Percentiles rank a stretch among this genome's conserved stretches.
Evolutionary conservation across 345 rosid genomes (phyloP).

Genomic region (Cardamine resedifolia): DNA sequence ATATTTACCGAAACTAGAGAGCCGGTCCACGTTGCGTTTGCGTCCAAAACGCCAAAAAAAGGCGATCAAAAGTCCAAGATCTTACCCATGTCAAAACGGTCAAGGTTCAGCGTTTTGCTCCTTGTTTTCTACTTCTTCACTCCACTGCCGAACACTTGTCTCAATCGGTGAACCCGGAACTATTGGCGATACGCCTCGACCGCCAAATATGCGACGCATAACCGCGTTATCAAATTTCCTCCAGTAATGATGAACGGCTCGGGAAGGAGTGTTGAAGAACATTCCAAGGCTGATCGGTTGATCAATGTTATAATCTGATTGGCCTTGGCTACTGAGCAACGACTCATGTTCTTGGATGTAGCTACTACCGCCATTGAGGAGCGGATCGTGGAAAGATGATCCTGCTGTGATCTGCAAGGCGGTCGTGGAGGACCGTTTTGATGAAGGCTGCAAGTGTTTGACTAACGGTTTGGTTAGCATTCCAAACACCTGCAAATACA

Average conservation of each 20-base stretch:
- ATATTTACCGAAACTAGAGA: constrained; percentile 8
- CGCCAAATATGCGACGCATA: constrained; percentile 92
- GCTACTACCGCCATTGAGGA: constrained; percentile 45
- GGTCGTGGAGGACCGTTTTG: constrained; percentile 49
- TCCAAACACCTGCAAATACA: constrained; percentile 69
- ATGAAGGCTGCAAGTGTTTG: constrained; percentile 65
- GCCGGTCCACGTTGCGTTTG: constrained; percentile 24
- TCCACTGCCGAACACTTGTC: constrained; percentile 42
- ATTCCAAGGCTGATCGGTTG: constrained; percentile 49
- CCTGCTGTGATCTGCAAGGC: constrained; percentile 52
- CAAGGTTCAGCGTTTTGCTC: constrained; percentile 32
- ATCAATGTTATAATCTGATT: constrained; percentile 30
- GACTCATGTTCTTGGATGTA: constrained; percentile 24
- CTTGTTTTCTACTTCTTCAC: constrained; percentile 34
- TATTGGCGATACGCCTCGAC: constrained; percentile 69
- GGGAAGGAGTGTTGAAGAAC: constrained; percentile 66
- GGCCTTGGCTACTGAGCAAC: constrained; percentile 18
- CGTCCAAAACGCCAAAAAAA: constrained; percentile 19
- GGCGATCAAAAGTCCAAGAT: constrained; percentile 16
- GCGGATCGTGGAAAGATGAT: constrained; percentile 56
- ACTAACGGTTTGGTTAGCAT: constrained; percentile 80
- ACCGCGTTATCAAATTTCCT: constrained; percentile 71
- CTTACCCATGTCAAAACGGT: background rate
- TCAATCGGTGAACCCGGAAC: constrained; percentile 73
- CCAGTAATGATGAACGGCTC: constrained; percentile 79